Conservation (phyloP, 345 rosid genomes). For the Populus deltoides region DNA sequence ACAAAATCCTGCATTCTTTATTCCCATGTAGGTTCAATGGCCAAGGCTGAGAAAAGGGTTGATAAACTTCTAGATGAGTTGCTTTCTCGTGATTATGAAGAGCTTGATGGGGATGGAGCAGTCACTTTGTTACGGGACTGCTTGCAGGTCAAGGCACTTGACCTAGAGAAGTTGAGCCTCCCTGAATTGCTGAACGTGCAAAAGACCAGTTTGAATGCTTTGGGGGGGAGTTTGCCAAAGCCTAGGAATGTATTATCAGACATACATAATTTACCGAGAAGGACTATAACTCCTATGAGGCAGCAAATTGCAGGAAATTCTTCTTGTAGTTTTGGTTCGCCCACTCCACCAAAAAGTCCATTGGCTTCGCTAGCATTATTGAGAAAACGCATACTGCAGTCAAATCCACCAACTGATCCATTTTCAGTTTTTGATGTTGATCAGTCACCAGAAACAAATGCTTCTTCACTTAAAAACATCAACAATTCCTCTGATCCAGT, state of each 20-base stretch:
- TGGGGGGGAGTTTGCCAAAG: constrained; percentile 36
- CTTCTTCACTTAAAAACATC: constrained; percentile 13
- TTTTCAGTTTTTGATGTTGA: constrained; percentile 44
- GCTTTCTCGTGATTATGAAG: constrained; percentile 46
- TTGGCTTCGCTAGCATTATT: constrained; percentile 37
- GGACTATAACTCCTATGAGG: constrained; percentile 34
- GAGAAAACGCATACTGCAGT: constrained; percentile 32
- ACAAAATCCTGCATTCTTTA: not conserved
- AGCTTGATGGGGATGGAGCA: constrained; percentile 59
- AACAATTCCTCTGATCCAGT: constrained; percentile 34
- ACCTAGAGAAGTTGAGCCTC: constrained; percentile 43
- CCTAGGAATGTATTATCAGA: constrained; percentile 48
- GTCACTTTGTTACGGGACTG: constrained; percentile 48
- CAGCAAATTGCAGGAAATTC: constrained; percentile 30
- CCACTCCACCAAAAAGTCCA: constrained; percentile 50
- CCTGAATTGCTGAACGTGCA: constrained; percentile 54
- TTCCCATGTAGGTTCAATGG: constrained; percentile 38
- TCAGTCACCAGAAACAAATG: constrained; percentile 30
- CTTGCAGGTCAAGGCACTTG: constrained; percentile 60
- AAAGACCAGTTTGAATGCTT: constrained; percentile 45
- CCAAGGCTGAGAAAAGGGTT: constrained; percentile 40
- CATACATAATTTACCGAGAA: constrained; percentile 47
- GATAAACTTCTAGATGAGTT: constrained; percentile 50
- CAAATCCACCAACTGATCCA: constrained; percentile 35
- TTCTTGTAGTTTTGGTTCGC: constrained; percentile 33